A percentile compares a stretch with the other conserved stretches of the same genome.
These are phyloP conservation scores for Protomyces lactucae-debilis DNA, from an alignment of 1,139 yeast genomes.

Conservation along the genomic window DNA sequence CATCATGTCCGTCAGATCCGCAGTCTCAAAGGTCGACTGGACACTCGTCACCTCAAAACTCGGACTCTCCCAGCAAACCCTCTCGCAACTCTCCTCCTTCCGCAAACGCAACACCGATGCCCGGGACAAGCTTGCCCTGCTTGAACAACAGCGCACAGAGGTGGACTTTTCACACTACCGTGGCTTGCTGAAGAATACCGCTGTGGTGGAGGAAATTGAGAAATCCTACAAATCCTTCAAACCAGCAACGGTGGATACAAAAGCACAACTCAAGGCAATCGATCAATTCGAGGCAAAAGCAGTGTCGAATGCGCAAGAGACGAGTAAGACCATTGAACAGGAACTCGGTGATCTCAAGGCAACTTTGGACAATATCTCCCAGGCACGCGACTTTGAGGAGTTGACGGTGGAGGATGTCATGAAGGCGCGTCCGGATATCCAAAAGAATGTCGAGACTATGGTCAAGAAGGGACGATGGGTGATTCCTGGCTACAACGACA, in stretches of 20 bases:
- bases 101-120: slow-evolving; percentile 99
- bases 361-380: slow-evolving; percentile 87
- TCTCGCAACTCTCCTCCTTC: slow-evolving; percentile 79
- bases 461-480: slow-evolving; percentile 97
- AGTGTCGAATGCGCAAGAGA: slow-evolving; percentile 85
- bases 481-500: slow-evolving; percentile 75
- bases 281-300: slow-evolving; percentile 95
- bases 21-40: slow-evolving; percentile 63
- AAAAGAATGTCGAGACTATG: slow-evolving; percentile 91
- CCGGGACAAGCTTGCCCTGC: slow-evolving; percentile 66
- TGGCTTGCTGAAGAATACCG: slow-evolving; percentile 70
- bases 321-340: slow-evolving; percentile 80
- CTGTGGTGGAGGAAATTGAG: slow-evolving; percentile 77
- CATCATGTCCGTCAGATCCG: slow-evolving; percentile 24
- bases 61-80: slow-evolving; percentile 90
- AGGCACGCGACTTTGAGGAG: slow-evolving; percentile 96
- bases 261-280: slow-evolving; percentile 86
- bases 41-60: slow-evolving; percentile 79
- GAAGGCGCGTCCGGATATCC: slow-evolving; percentile 95
- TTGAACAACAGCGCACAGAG: slow-evolving; percentile 64
- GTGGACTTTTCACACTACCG: slow-evolving; percentile 83
- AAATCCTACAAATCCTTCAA: slow-evolving; percentile 66
- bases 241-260: slow-evolving; percentile 79
- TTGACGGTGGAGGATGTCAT: slow-evolving; percentile 92
- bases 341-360: slow-evolving; percentile 81